Evolutionary conservation across 495 filamentous ascomycete species (phyloP).

Genomic region (Oleoguttula mirabilis): DNA sequence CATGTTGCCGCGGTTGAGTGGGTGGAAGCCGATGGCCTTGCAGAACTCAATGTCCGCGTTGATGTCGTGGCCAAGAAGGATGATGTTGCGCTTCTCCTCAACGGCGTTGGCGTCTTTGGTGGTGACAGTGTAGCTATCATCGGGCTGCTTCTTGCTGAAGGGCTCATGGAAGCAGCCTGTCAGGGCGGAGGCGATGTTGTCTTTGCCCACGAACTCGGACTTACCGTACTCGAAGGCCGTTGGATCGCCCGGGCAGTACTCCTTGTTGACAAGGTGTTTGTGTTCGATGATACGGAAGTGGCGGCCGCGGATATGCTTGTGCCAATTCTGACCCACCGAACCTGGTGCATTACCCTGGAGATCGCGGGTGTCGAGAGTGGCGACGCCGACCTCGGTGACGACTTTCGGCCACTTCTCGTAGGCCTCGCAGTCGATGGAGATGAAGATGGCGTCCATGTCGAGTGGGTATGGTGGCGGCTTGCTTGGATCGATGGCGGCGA

Average conservation of each 20-base stretch:
- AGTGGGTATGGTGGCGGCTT: conserved; percentile 36
- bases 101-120: background rate
- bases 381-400: conserved; percentile 79
- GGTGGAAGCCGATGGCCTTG: conserved; percentile 44
- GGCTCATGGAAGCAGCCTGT: conserved; percentile 40
- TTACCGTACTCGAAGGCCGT: conserved; percentile 61
- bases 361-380: conserved; percentile 63
- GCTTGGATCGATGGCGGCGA: conserved; percentile 28
- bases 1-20: conserved; percentile 39
- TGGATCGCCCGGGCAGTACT: conserved; percentile 57
- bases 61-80: conserved; percentile 72
- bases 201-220: conserved; percentile 30
- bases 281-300: conserved; percentile 72
- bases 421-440: conserved; percentile 71
- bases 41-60: conserved; percentile 56
- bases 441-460: conserved; percentile 48
- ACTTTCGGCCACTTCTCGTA: conserved; percentile 51
- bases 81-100: conserved; percentile 42
- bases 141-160: conserved; percentile 23
- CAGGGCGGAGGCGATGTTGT: conserved; percentile 32
- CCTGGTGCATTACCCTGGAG: conserved; percentile 45
- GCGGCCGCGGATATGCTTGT: conserved; percentile 46
- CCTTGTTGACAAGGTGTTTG: conserved; percentile 45
- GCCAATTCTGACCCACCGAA: conserved; percentile 49
- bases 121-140: background rate